Conservation (phyloP, 495 filamentous ascomycete species). For the Extremus antarcticus region DNA sequence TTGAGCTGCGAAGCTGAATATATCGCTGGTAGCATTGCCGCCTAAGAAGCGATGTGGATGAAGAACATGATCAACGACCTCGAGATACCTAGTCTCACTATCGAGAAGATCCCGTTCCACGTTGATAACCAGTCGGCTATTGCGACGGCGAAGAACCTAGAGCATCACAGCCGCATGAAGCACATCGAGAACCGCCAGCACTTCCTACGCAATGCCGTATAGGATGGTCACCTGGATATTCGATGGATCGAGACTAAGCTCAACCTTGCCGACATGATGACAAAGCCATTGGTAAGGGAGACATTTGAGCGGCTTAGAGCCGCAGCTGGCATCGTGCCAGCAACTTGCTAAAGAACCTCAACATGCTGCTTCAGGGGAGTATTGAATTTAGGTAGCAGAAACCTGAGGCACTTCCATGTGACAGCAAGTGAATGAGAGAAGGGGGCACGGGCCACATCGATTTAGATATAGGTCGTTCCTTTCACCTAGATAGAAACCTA, state of each 20-base stretch:
- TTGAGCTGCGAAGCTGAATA: constrained; percentile 36
- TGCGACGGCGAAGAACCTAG: constrained; percentile 23
- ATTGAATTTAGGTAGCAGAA: no score
- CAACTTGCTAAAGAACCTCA: constrained; percentile 1
- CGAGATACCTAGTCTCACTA: constrained; percentile 3
- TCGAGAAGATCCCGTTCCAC: constrained; percentile 3
- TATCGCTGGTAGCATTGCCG: constrained; percentile 28
- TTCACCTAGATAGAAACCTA: no score
- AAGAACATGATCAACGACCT: constrained; percentile 27
- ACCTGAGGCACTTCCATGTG: no score
- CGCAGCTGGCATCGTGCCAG: not conserved
- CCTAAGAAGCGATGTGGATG: constrained; percentile 35
- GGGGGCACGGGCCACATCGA: no score
- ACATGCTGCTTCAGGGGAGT: constrained; percentile 49
- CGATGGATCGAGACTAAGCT: not conserved
- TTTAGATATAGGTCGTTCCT: no score
- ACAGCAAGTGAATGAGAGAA: no score
- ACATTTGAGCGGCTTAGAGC: not conserved
- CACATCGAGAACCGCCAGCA: constrained; percentile 6
- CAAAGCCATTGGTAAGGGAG: constrained; percentile 2
- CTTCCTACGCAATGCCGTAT: not conserved
- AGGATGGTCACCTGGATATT: constrained; percentile 4
- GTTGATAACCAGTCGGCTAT: constrained; percentile 30
- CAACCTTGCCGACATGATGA: constrained; percentile 6
- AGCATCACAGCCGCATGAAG: constrained; percentile 12